Conservation (phyloP, 306 rosid genomes). For the Vicia villosa region DNA sequence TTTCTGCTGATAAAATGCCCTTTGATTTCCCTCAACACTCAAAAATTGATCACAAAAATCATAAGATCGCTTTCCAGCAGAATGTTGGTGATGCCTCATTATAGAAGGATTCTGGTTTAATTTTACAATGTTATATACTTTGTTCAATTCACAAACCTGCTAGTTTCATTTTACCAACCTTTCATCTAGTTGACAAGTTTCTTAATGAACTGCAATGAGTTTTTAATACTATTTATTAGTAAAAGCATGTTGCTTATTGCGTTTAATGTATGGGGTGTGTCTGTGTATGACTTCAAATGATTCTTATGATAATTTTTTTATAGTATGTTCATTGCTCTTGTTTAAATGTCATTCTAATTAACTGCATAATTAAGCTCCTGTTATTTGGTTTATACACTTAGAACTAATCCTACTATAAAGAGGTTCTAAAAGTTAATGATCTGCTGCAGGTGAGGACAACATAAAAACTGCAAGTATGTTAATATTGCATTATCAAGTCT, state of each 20-base stretch:
- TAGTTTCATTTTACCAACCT: neutral
- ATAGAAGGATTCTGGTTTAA: slow-evolving; percentile 17
- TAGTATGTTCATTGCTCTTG: too few species aligned
- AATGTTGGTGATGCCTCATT: slow-evolving; percentile 42
- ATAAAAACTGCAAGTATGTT: slow-evolving; percentile 45
- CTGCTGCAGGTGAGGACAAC: slow-evolving; percentile 77
- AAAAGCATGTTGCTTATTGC: neutral
- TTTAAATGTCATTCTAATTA: neutral
- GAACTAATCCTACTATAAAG: neutral
- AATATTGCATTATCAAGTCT: neutral
- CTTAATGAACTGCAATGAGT: too few species aligned
- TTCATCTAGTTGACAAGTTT: neutral
- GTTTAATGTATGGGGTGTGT: too few species aligned
- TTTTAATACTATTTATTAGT: slow-evolving; percentile 6
- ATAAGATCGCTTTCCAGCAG: slow-evolving; percentile 68
- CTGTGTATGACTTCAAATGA: too few species aligned
- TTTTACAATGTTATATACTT: slow-evolving; percentile 1
- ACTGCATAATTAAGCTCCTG: slow-evolving; percentile 18
- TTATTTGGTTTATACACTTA: slow-evolving; percentile 6
- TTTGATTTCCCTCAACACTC: slow-evolving; percentile 95
- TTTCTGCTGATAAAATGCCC: too few species aligned
- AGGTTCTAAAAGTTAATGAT: slow-evolving; percentile 19
- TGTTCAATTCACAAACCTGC: slow-evolving; percentile 20
- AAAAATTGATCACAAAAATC: slow-evolving; percentile 58
- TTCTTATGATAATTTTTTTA: too few species aligned